Conservation (phyloP, 1,139 yeast genomes). For the Nakaseomyces kungkrabaensis region DNA sequence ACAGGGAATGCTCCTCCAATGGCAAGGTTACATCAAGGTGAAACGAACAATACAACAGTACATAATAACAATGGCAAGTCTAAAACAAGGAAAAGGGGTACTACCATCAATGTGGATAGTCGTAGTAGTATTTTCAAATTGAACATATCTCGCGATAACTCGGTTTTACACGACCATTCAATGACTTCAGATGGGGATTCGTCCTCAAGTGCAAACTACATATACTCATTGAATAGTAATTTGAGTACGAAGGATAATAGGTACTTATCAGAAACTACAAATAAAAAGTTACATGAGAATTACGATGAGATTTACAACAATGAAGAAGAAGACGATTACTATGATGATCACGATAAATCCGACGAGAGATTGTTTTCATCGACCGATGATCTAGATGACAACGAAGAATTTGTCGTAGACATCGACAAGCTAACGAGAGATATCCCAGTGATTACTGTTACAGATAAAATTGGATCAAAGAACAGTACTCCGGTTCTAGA, state of each 20-base stretch:
- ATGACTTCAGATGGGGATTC: background rate
- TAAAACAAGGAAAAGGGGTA: background rate
- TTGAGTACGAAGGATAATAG: background rate
- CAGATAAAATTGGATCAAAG: background rate
- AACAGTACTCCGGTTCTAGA: background rate
- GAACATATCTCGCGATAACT: background rate
- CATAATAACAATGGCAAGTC: background rate
- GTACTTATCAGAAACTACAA: background rate
- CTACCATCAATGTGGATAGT: background rate
- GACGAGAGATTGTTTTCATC: background rate
- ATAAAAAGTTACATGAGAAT: background rate
- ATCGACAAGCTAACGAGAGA: background rate
- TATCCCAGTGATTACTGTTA: background rate
- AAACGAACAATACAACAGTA: background rate
- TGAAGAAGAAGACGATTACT: background rate
- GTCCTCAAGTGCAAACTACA: background rate
- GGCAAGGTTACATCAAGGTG: background rate
- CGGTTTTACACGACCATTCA: background rate
- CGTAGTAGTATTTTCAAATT: background rate
- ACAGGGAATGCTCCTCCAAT: background rate
- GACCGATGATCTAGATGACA: background rate
- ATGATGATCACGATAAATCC: background rate
- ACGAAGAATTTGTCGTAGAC: background rate
- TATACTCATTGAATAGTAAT: background rate
- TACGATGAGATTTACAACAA: background rate